Percentiles rank a stretch among this genome's conserved stretches.
These are phyloP conservation scores for Helianthus tuberosus DNA, from an alignment of 129 eudicot genomes.

Conservation along the genomic window DNA sequence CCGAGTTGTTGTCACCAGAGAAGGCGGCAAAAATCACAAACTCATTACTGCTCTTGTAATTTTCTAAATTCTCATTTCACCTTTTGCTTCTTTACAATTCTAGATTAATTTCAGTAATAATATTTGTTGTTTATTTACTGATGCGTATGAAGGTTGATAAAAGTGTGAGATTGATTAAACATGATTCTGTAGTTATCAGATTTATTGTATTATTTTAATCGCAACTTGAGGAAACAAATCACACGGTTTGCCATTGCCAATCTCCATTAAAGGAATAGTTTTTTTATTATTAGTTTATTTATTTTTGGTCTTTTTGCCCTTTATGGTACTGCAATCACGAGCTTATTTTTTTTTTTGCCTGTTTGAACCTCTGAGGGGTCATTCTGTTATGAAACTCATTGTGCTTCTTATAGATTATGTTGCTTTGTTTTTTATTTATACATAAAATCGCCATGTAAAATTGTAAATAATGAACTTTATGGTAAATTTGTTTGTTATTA, in stretches of 20 bases:
- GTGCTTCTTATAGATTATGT: neutral
- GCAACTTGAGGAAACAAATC: neutral
- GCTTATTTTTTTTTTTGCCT: neutral
- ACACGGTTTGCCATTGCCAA: neutral
- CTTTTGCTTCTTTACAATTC: too few species aligned
- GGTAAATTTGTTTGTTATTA: neutral
- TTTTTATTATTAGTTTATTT: neutral
- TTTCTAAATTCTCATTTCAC: too few species aligned
- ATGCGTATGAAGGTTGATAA: slow-evolving; percentile 18
- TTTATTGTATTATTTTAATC: neutral
- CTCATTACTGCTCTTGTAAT: slow-evolving; percentile 81
- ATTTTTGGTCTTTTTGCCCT: neutral
- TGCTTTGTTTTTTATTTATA: neutral
- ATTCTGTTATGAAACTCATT: neutral
- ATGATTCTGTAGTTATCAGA: neutral
- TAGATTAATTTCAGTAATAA: neutral
- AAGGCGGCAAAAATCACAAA: slow-evolving; percentile 88
- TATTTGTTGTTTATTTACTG: neutral
- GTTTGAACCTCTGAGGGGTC: neutral
- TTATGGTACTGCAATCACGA: neutral
- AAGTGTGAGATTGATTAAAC: neutral
- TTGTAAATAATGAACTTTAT: neutral
- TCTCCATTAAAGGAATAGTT: neutral
- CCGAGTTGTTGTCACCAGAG: slow-evolving; percentile 85
- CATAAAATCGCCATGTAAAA: neutral